Conservation (phyloP, 805 yeast genomes). For the Clavispora carvajalis region DNA sequence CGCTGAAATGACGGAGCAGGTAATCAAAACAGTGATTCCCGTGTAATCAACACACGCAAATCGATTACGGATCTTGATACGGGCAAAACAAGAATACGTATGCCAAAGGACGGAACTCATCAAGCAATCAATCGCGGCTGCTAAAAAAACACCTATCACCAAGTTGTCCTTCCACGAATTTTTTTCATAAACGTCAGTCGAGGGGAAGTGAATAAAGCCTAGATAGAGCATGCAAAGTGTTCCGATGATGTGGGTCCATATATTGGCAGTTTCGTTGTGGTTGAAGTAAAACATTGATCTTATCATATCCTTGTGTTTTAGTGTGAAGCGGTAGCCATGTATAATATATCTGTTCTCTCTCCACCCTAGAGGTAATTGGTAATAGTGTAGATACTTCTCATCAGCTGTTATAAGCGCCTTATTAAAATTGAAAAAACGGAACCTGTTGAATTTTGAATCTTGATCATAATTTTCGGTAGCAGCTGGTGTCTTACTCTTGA, state of each 20-base stretch:
- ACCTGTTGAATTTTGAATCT: constrained; percentile 27
- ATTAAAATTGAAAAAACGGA: constrained; percentile 35
- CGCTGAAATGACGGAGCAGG: constrained; percentile 82
- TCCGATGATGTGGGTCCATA: constrained; percentile 88
- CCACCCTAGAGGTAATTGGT: constrained; percentile 89
- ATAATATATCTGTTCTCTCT: constrained; percentile 84
- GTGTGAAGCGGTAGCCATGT: constrained; percentile 79
- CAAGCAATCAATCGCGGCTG: constrained; percentile 73
- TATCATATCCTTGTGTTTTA: constrained; percentile 54
- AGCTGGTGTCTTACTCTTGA: constrained; percentile 28
- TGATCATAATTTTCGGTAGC: constrained; percentile 24
- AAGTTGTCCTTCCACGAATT: constrained; percentile 42
- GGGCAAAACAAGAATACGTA: constrained; percentile 76
- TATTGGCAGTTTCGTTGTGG: constrained; percentile 89
- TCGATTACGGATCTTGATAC: constrained; percentile 53
- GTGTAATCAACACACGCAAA: constrained; percentile 94
- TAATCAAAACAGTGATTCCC: constrained; percentile 85
- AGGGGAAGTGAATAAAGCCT: constrained; percentile 58
- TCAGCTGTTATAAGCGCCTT: constrained; percentile 29
- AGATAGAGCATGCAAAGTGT: constrained; percentile 53
- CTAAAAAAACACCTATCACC: constrained; percentile 58
- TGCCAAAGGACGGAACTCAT: constrained; percentile 85
- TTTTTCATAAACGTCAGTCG: constrained; percentile 41
- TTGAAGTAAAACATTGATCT: constrained; percentile 49
- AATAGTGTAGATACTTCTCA: constrained; percentile 51